Conservation (phyloP, 73 alveolate genomes). For the Paramecium pentaurelia region DNA sequence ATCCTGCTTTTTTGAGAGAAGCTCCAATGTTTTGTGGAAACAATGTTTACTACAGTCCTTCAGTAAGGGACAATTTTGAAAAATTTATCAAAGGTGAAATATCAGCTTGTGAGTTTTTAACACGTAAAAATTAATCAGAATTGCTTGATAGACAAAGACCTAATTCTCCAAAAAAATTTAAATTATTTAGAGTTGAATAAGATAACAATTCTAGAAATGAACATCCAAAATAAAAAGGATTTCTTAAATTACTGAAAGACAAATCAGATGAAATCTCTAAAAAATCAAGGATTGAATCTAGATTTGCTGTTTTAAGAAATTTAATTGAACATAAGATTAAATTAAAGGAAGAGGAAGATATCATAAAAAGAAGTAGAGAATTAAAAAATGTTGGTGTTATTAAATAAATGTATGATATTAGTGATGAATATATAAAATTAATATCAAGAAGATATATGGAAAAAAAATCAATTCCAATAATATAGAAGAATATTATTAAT, state of each 20-base stretch:
- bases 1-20: constrained; percentile 33
- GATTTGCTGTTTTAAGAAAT: background rate
- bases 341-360: background rate
- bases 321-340: background rate
- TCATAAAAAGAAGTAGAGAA: background rate
- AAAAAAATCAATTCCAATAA: background rate
- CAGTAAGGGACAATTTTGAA: background rate
- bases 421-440: background rate
- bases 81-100: background rate
- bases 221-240: background rate
- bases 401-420: constrained; percentile 1
- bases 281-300: background rate
- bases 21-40: background rate
- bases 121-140: background rate
- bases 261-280: background rate
- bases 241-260: background rate
- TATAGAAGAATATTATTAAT: background rate
- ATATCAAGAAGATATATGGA: background rate
- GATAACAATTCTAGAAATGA: background rate
- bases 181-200: background rate
- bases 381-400: background rate
- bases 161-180: background rate
- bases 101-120: background rate
- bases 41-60: background rate
- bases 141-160: background rate